Evolutionary conservation across 2,329 filamentous ascomycete genomes (phyloP).

Genomic region (Fusarium nodosum): DNA sequence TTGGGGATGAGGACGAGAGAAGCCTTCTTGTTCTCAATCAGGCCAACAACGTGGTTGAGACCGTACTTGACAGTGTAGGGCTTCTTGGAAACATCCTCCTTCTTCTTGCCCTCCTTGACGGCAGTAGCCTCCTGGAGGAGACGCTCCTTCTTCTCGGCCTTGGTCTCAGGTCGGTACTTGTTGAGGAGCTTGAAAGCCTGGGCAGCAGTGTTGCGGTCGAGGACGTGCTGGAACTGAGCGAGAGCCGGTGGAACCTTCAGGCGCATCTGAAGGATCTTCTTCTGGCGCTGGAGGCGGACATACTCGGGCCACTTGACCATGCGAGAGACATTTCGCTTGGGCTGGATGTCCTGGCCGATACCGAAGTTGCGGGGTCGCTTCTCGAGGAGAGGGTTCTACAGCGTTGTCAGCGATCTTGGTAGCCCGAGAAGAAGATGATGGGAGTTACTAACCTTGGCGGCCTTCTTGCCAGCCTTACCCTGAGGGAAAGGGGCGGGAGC

Average conservation of each 20-base stretch:
- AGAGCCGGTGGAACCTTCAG: constrained; percentile 98
- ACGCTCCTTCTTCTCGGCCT: constrained; percentile 99
- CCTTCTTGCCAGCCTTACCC: constrained; percentile 96
- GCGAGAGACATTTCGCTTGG: constrained; percentile 92
- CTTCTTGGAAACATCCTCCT: constrained; percentile 99
- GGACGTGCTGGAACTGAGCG: constrained; percentile 96
- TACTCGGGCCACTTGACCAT: constrained; percentile 99
- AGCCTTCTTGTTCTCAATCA: constrained; percentile 99
- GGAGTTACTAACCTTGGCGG: constrained; percentile 83
- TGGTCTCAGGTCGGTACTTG: constrained; percentile 99
- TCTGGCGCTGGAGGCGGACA: constrained; percentile 94
- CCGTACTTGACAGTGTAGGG: constrained; percentile 99
- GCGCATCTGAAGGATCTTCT: constrained; percentile 97
- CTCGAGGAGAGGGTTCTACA: constrained; percentile 98
- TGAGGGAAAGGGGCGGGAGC: constrained; percentile 96
- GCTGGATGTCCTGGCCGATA: constrained; percentile 99
- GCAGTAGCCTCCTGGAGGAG: constrained; percentile 98
- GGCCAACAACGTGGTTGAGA: constrained; percentile 98
- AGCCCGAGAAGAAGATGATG: too few relatives aligned
- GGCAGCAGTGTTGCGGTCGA: constrained; percentile 95
- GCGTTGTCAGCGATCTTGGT: constrained; percentile 7
- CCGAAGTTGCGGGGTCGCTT: constrained; percentile 97
- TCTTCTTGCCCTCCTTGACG: constrained; percentile 99
- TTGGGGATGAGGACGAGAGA: constrained; percentile 98
- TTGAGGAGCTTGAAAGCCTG: constrained; percentile 99